Base-by-base conservation (phyloP, 192 early-diverging fungal genomes). In the Jimgerdemannia flammicorona region DNA sequence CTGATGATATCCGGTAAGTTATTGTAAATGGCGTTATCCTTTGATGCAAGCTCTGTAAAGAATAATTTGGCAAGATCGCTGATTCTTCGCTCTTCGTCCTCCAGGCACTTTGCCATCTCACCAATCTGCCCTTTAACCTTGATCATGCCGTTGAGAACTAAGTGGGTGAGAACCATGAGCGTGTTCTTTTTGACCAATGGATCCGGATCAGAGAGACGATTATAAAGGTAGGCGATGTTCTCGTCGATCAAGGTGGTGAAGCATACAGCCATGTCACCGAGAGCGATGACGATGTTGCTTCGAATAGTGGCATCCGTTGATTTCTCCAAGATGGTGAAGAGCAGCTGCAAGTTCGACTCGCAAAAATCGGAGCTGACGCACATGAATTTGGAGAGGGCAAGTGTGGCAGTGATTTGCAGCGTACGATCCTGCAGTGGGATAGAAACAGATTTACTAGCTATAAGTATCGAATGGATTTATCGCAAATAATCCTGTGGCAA, bases 1-100 rank as follows among this genome's bases (percentile, higher is more conserved):
- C 92, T 94, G 78, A 99, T 97, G 59, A 99, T 99, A 83, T 99
- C 98, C 2, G 97, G 95, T 78, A 99, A 84, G 80, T 99, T 99
- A 83, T 99, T 99, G 87, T 99, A 99, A 20, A 99, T 91, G 9
- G 97, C 95, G 78, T 98, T 98, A 80, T 99, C 98, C 80, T 99
- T 99, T 40, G 91, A 90, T 0, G 95, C 86, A 74, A 99, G 81
- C 79, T 99, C 98, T 17, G 93, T 91, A 80, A 99, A 99, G 87
- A 99, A 99, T 72, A 97, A 85, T 43, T 93, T 95, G 0, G 96
- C 92, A 76, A 99, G 87, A 75, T 98, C 96, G 44, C 92, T 91
- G 63, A 99, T 96, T 3, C 96, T 88, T 63, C 80, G 80, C 78
- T 98, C 97, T 29, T 87, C 85, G 78, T 96, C 94, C 75, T 96